These are phyloP conservation scores for Phytophthora tubulina DNA, from an alignment of 352 stramenopile genomes.

Conservation along the genomic window DNA sequence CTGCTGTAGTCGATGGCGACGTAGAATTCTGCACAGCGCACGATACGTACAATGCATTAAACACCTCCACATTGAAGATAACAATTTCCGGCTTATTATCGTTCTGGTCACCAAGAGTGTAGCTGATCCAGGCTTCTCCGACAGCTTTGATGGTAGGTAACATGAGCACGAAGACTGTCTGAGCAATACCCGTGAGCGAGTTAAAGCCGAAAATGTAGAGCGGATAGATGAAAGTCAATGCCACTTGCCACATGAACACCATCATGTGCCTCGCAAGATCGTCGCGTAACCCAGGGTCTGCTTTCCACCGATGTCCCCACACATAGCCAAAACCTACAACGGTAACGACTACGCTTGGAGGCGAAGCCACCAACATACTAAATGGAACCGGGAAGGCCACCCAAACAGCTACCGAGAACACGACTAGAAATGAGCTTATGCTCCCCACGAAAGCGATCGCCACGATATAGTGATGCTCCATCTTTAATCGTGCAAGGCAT, in stretches of 20 bases:
- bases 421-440: neutral
- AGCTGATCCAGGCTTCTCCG: constrained; percentile 30
- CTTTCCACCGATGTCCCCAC: neutral
- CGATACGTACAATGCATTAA: constrained; percentile 45
- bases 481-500: neutral
- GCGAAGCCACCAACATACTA: neutral
- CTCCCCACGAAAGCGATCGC: neutral
- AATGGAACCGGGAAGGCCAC: neutral
- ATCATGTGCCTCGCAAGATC: neutral
- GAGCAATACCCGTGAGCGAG: neutral
- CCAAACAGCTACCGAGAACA: neutral
- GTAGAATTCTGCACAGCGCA: constrained; percentile 38
- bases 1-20: constrained; percentile 24
- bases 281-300: neutral
- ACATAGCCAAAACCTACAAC: neutral
- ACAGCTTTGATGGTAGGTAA: constrained; percentile 39
- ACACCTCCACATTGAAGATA: constrained; percentile 20
- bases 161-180: constrained; percentile 21
- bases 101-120: neutral
- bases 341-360: neutral
- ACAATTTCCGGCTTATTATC: constrained; percentile 10
- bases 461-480: neutral
- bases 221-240: constrained; percentile 33
- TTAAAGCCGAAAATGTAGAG: constrained; percentile 30
- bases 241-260: neutral